phyloP scores from a whole-genome alignment of 208 protist species.

The Leishmania tropica region DNA sequence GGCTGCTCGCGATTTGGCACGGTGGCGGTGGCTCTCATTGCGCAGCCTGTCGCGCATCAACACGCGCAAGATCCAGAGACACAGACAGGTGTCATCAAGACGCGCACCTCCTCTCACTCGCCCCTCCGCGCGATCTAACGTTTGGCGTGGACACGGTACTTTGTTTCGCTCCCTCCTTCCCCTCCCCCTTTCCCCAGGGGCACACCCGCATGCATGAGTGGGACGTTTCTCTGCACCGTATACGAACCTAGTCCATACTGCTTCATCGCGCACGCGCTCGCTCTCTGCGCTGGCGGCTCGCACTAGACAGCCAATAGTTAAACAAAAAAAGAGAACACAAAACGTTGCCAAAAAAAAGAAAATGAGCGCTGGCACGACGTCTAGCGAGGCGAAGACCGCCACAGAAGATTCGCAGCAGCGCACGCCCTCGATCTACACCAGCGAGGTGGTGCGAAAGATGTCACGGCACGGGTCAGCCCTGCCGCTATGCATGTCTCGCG shows the following conservation, averaged over 20 bases:
- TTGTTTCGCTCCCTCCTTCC: background rate
- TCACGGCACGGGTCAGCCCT: constrained; percentile 28
- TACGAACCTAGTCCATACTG: background rate
- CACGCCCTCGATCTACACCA: constrained; percentile 7
- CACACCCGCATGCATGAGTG: background rate
- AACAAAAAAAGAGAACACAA: background rate
- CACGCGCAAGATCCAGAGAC: background rate
- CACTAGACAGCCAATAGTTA: background rate
- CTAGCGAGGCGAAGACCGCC: background rate
- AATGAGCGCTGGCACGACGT: constrained; percentile 7
- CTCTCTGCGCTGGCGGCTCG: background rate
- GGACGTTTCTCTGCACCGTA: background rate
- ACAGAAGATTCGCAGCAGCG: background rate
- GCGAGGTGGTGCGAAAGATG: background rate
- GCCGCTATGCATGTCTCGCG: constrained; percentile 55
- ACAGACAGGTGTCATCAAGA: background rate
- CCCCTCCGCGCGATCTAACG: background rate
- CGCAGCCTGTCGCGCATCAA: background rate
- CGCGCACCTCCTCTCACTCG: background rate
- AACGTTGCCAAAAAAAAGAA: background rate
- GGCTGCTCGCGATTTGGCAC: background rate
- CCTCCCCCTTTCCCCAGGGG: background rate
- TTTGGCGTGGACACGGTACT: background rate
- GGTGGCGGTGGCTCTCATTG: background rate
- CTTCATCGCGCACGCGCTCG: background rate